Base-by-base conservation (phyloP, 2,329 filamentous ascomycete genomes). In the Elsinoe batatas region DNA sequence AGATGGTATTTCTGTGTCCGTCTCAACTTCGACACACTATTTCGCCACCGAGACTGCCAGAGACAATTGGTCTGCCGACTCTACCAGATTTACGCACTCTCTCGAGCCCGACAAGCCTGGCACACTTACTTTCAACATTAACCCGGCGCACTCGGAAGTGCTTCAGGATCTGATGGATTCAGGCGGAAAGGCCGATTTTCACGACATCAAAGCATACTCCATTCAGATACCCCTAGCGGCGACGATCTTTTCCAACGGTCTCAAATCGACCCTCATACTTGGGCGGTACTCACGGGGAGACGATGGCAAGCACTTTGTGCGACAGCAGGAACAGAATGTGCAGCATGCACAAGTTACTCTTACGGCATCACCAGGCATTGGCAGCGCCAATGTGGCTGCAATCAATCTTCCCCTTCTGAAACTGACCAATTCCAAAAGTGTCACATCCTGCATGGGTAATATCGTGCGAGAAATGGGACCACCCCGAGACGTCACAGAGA, bases 191-290 rank as follows among this genome's bases (percentile, higher is more conserved):
- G 33, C 36, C 3, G n/a, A 36, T 26, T 1, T 26, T 3, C 10
- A 3, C 7, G 12, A 10, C 15, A 15, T 55, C 35, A 44, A 53
- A 30, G 20, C 50, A 40, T 38, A 57, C 35, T 42, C 38, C 32
- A n/a, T 68, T 2, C 66, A 70, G 57, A 37, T 91, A 1, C 87
- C 87, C 1, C 72, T 93, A 22, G 84, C 88, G 38, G 88, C 89
- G 64, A 94, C 88, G 0, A 72, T 89, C 5, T 93, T 93, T 64
- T 79, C 83, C 37, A 91, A 84, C 58, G 85, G 82, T 44, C 75
- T 73, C 22, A 72, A 73, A 1, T 83, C 83, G 1, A 86, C 82
- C 1, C 69, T 88, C 6, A 64, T 64, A 18, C 59, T 64, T 42
- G 64, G 56, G 5, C 57, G 43, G 11, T 66, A 63, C 56, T 50